Evolutionary conservation across 2,329 filamentous ascomycete species (phyloP).

Genomic region (Trichoderma afroharzianum): DNA sequence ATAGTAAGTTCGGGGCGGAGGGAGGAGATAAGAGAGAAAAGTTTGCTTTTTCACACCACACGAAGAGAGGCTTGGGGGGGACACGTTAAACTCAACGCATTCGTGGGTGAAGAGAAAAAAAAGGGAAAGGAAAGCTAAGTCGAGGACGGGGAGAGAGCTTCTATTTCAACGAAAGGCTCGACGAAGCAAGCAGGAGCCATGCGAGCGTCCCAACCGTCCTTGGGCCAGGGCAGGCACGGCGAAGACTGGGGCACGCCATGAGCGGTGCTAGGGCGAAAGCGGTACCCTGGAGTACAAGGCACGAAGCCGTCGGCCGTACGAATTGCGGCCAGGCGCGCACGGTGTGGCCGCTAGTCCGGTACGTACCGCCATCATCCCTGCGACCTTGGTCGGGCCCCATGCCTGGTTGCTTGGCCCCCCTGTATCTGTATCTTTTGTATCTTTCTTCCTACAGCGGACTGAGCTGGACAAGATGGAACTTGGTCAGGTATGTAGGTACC

Average conservation of each 20-base stretch:
- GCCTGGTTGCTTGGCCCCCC: background rate
- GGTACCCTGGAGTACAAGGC: constrained; percentile 17
- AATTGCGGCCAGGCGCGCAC: constrained; percentile 14
- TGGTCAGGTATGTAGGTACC: background rate
- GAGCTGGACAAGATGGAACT: background rate
- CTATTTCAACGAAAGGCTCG: constrained; percentile 37
- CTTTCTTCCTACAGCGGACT: background rate
- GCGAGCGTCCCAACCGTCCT: constrained; percentile 3
- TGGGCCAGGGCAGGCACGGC: background rate
- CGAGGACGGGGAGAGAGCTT: constrained; percentile 32
- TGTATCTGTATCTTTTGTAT: background rate
- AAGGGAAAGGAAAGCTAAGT: constrained; percentile 29
- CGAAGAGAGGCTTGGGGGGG: constrained; percentile 33
- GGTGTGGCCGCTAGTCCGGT: constrained; percentile 6
- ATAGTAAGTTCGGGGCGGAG: background rate
- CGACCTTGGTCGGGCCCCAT: background rate
- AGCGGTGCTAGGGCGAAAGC: constrained; percentile 17
- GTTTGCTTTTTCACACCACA: constrained; percentile 38
- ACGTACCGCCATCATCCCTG: constrained; percentile 9
- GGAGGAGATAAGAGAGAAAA: constrained; percentile 17
- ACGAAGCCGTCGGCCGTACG: constrained; percentile 11
- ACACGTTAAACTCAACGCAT: constrained; percentile 43
- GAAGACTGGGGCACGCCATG: constrained; percentile 16
- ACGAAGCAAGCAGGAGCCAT: constrained; percentile 12
- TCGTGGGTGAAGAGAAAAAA: constrained; percentile 47